Conservation (phyloP, 768 basidiomycete genomes). For the Omphalotus guepiniiformis region DNA sequence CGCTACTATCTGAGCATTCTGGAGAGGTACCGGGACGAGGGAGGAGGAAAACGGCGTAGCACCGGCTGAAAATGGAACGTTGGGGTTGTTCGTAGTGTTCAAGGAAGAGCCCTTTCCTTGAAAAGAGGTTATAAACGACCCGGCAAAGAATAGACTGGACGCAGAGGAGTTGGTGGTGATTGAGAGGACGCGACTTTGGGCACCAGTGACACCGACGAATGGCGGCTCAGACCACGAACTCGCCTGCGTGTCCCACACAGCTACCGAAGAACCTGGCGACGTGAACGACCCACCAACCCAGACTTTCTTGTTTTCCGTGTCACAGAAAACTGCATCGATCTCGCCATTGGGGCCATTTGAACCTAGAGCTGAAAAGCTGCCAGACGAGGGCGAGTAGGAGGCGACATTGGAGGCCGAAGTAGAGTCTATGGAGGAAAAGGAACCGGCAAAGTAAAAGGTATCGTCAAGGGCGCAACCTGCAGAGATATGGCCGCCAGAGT, state of each 20-base stretch:
- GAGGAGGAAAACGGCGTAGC: constrained; percentile 88
- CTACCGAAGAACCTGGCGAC: constrained; percentile 62
- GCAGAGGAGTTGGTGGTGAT: constrained; percentile 73
- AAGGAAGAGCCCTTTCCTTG: constrained; percentile 43
- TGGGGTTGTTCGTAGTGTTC: constrained; percentile 77
- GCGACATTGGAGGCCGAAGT: constrained; percentile 67
- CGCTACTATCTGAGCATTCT: constrained; percentile 48
- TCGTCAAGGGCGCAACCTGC: constrained; percentile 69
- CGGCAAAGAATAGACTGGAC: constrained; percentile 79
- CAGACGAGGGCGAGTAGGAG: constrained; percentile 61
- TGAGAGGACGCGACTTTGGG: constrained; percentile 61
- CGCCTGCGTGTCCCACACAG: constrained; percentile 62
- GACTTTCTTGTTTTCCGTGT: constrained; percentile 54
- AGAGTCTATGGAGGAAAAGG: constrained; percentile 68
- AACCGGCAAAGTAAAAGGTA: constrained; percentile 77
- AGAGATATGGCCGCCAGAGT: constrained; percentile 70
- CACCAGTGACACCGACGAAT: constrained; percentile 79
- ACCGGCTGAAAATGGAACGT: constrained; percentile 75
- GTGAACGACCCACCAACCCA: constrained; percentile 81
- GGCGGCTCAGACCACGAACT: constrained; percentile 72
- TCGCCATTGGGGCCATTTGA: constrained; percentile 69
- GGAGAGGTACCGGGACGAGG: constrained; percentile 74
- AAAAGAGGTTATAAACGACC: constrained; percentile 81
- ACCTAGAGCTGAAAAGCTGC: constrained; percentile 58
- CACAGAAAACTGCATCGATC: constrained; percentile 76